Evolutionary conservation across 176 grass and related monocot species (phyloP).

Genomic region (Juncus inflexus): DNA sequence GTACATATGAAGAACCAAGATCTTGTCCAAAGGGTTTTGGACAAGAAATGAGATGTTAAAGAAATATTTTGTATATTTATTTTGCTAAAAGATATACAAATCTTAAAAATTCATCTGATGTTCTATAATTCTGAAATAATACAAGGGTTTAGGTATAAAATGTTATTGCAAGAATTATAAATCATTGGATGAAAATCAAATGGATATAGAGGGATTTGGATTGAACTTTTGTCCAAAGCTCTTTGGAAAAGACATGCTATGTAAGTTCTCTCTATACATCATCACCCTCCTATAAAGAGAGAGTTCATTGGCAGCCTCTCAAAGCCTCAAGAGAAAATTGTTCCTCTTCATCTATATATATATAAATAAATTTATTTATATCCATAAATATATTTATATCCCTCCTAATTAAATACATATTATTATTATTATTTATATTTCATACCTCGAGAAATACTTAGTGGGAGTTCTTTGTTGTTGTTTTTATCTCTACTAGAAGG

Average conservation of each 20-base stretch:
- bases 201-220: too few species aligned
- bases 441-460: background rate
- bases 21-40: too few species aligned
- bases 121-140: too few species aligned
- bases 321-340: slow-evolving; percentile 5
- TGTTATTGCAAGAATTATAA: too few species aligned
- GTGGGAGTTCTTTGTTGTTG: background rate
- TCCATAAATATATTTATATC: background rate
- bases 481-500: background rate
- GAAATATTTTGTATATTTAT: too few species aligned
- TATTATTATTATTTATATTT: background rate
- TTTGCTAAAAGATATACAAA: too few species aligned
- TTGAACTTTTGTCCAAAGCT: too few species aligned
- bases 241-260: background rate
- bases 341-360: background rate
- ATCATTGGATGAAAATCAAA: too few species aligned
- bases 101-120: too few species aligned
- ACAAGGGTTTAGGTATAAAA: too few species aligned
- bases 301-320: slow-evolving; percentile 15
- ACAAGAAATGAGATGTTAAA: too few species aligned
- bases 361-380: background rate
- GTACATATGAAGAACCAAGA: background rate
- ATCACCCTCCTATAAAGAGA: slow-evolving; percentile 25
- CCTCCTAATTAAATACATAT: background rate
- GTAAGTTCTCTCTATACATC: background rate